phyloP scores from a whole-genome alignment of 495 filamentous ascomycete genomes.

The Acidiella bohemica region DNA sequence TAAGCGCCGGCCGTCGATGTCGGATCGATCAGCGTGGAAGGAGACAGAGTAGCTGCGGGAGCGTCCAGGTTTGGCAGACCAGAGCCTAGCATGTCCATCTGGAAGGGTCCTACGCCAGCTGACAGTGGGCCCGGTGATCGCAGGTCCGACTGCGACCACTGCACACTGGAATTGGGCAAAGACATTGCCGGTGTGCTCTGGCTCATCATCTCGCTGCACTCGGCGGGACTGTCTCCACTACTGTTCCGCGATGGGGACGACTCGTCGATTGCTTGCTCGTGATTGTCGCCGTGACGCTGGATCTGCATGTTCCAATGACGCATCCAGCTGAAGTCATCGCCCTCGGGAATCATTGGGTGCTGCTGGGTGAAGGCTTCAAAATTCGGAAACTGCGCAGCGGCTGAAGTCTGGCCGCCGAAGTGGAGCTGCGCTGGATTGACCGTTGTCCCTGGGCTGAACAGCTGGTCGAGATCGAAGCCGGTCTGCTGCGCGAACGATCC shows the following conservation, averaged over 20 bases:
- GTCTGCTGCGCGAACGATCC: slow-evolving; percentile 42
- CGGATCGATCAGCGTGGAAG: slow-evolving; percentile 22
- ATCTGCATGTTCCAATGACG: slow-evolving; percentile 65
- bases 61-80: slow-evolving; percentile 24
- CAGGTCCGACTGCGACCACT: slow-evolving; percentile 11
- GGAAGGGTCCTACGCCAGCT: slow-evolving; percentile 34
- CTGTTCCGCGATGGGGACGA: slow-evolving; percentile 60
- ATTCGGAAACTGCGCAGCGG: slow-evolving; percentile 51
- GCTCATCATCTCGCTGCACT: slow-evolving; percentile 9
- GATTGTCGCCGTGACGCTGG: slow-evolving; percentile 46
- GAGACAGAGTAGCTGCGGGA: slow-evolving; percentile 16
- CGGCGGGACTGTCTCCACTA: slow-evolving; percentile 17
- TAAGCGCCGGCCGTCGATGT: slow-evolving; percentile 21
- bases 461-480: slow-evolving; percentile 59
- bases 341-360: slow-evolving; percentile 31
- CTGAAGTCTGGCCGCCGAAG: slow-evolving; percentile 69
- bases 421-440: slow-evolving; percentile 95
- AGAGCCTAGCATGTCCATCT: slow-evolving; percentile 38
- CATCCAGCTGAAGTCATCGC: slow-evolving; percentile 75
- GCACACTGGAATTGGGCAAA: slow-evolving; percentile 2
- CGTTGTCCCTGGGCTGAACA: slow-evolving; percentile 57
- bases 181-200: slow-evolving; percentile 9
- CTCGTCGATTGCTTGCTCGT: slow-evolving; percentile 72
- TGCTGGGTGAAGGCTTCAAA: slow-evolving; percentile 10
- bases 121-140: not conserved